Conservation (phyloP, 2,329 filamentous ascomycete species). For the Seiridium cupressi region DNA sequence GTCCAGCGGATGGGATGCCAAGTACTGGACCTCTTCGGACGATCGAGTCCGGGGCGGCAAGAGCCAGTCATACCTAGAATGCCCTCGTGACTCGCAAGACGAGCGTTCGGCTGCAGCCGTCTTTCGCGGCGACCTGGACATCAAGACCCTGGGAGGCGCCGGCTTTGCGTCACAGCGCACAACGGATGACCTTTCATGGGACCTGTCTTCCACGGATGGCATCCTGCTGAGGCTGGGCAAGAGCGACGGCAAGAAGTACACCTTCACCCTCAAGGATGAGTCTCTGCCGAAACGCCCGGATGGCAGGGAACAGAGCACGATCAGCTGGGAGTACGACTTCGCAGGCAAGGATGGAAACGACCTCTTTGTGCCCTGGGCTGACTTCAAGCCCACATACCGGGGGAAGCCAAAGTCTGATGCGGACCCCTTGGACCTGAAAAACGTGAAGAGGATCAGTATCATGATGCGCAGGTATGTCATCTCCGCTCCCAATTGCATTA, state of each 20-base stretch:
- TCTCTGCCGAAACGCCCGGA: constrained; percentile 55
- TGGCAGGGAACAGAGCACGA: constrained; percentile 67
- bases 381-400: constrained; percentile 71
- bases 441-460: constrained; percentile 66
- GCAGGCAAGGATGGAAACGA: constrained; percentile 21
- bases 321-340: constrained; percentile 77
- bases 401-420: constrained; percentile 64
- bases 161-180: constrained; percentile 81
- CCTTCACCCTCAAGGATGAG: constrained; percentile 72
- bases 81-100: constrained; percentile 12
- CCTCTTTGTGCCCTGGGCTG: constrained; percentile 61
- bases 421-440: constrained; percentile 53
- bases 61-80: constrained; percentile 53
- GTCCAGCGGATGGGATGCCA: constrained; percentile 54
- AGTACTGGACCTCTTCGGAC: constrained; percentile 68
- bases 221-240: constrained; percentile 51
- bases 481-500: not conserved
- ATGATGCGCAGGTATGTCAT: constrained; percentile 76
- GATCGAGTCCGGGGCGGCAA: constrained; percentile 76
- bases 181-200: constrained; percentile 54
- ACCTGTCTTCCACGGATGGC: constrained; percentile 63
- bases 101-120: constrained; percentile 10
- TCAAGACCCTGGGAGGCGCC: constrained; percentile 71
- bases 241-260: constrained; percentile 64
- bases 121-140: constrained; percentile 72